These are phyloP conservation scores for Penicillium macrosclerotiorum DNA, from an alignment of 495 filamentous ascomycete genomes.

Conservation along the genomic window DNA sequence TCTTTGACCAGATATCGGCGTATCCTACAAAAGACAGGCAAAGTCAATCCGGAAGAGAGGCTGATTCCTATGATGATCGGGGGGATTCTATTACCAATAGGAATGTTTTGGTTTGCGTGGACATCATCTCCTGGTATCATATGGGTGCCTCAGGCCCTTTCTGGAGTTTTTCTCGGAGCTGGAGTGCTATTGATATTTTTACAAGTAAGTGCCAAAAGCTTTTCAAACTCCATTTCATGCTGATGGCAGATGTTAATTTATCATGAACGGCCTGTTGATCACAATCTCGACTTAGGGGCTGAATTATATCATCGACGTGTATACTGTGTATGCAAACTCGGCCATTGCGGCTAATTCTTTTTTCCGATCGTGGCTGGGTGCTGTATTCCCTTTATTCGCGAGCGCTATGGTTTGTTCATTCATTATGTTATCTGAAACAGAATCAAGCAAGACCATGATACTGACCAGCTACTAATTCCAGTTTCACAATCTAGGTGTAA, in stretches of 20 bases:
- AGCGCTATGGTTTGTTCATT: too few relatives aligned
- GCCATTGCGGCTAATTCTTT: constrained; percentile 3
- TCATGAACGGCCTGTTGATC: too few relatives aligned
- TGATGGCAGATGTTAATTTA: too few relatives aligned
- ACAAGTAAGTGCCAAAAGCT: too few relatives aligned
- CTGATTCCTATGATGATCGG: constrained; percentile 59
- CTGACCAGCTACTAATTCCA: too few relatives aligned
- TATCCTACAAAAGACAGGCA: constrained; percentile 46
- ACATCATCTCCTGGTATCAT: constrained; percentile 42
- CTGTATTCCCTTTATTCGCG: neutral
- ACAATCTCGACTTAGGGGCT: constrained; percentile 4
- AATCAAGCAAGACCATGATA: too few relatives aligned
- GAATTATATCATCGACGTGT: constrained; percentile 9
- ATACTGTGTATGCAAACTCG: constrained; percentile 5
- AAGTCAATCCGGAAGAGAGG: constrained; percentile 56
- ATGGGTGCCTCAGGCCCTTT: constrained; percentile 51
- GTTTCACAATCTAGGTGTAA: too few relatives aligned
- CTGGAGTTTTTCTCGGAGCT: constrained; percentile 50
- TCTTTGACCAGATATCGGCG: constrained; percentile 53
- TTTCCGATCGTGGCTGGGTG: neutral
- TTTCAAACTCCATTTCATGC: too few relatives aligned
- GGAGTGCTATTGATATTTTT: too few relatives aligned
- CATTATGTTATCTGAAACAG: too few relatives aligned
- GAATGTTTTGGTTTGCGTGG: constrained; percentile 67
- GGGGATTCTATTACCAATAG: constrained; percentile 52